phyloP scores from a whole-genome alignment of 352 stramenopile genomes.

The Blastocystis hominis region DNA sequence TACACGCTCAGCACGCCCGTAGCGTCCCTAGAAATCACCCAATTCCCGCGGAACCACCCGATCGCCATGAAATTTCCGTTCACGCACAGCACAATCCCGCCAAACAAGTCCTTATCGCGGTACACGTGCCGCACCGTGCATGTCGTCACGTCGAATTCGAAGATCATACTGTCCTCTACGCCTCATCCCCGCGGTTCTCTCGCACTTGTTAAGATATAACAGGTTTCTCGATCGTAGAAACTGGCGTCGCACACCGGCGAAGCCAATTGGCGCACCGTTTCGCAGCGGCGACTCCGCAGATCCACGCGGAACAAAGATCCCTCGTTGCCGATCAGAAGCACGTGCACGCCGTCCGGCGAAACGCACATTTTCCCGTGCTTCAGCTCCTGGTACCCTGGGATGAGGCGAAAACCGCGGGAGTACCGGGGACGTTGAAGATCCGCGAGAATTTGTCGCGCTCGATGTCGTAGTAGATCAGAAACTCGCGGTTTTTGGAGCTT shows the following conservation, averaged over 20 bases:
- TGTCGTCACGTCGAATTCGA: not conserved
- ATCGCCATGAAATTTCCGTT: constrained; percentile 26
- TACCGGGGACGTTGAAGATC: constrained; percentile 28
- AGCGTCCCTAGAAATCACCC: not conserved
- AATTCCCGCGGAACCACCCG: not conserved
- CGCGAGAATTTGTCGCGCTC: not conserved
- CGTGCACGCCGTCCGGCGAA: not conserved
- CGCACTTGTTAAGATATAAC: not conserved
- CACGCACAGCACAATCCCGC: not conserved
- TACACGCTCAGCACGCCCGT: not conserved
- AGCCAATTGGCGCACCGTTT: not conserved
- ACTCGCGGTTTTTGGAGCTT: constrained; percentile 11
- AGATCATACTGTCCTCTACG: constrained; percentile 13
- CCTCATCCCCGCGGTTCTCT: not conserved
- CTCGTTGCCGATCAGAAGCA: not conserved
- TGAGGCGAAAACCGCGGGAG: not conserved
- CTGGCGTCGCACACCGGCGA: not conserved
- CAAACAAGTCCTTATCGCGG: constrained; percentile 33
- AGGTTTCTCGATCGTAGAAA: constrained; percentile 41
- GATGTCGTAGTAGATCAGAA: constrained; percentile 29
- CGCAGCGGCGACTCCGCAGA: not conserved
- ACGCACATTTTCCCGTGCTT: not conserved
- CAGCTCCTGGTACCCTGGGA: constrained; percentile 16
- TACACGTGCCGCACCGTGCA: not conserved
- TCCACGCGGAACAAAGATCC: constrained; percentile 5